Evolutionary conservation across 106 monocot species (phyloP).

Genomic region (Dendrobium chrysotoxum): DNA sequence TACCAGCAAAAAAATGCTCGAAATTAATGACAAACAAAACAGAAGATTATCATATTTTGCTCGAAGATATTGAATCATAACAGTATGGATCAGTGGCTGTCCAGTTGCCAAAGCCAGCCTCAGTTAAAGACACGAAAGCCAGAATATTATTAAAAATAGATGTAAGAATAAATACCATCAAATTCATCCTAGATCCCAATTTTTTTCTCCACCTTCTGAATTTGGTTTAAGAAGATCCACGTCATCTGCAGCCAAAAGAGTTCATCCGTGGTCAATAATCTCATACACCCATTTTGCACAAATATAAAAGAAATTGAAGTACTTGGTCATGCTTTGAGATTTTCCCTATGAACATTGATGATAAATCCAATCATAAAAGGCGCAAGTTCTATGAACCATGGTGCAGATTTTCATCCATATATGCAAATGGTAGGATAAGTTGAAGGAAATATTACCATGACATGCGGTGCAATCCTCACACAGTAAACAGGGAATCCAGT

Average conservation of each 20-base stretch:
- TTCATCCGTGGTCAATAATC: background rate
- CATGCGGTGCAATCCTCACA: slow-evolving; percentile 65
- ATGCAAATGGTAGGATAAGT: background rate
- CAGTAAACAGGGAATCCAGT: slow-evolving; percentile 76
- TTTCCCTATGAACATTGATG: too few relatives aligned
- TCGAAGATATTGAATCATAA: too few relatives aligned
- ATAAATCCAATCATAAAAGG: too few relatives aligned
- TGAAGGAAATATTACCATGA: slow-evolving; percentile 34
- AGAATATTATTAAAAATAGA: slow-evolving; percentile 11
- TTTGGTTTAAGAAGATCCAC: slow-evolving; percentile 62
- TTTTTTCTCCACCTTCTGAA: slow-evolving; percentile 45
- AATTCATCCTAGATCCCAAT: slow-evolving; percentile 20
- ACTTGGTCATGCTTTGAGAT: too few relatives aligned
- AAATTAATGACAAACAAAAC: too few relatives aligned
- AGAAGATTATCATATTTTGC: too few relatives aligned
- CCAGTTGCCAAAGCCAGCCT: slow-evolving; percentile 8
- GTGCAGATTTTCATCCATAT: background rate
- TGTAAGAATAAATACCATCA: background rate
- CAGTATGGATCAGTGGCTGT: slow-evolving; percentile 8
- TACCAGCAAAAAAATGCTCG: too few relatives aligned
- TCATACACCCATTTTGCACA: too few relatives aligned
- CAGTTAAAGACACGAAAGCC: slow-evolving; percentile 7
- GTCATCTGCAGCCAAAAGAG: slow-evolving; percentile 40
- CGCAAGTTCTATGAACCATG: too few relatives aligned
- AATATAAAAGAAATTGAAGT: too few relatives aligned